Conservation (phyloP, 208 protist species). For the Leptomonas pyrrhocoris region DNA sequence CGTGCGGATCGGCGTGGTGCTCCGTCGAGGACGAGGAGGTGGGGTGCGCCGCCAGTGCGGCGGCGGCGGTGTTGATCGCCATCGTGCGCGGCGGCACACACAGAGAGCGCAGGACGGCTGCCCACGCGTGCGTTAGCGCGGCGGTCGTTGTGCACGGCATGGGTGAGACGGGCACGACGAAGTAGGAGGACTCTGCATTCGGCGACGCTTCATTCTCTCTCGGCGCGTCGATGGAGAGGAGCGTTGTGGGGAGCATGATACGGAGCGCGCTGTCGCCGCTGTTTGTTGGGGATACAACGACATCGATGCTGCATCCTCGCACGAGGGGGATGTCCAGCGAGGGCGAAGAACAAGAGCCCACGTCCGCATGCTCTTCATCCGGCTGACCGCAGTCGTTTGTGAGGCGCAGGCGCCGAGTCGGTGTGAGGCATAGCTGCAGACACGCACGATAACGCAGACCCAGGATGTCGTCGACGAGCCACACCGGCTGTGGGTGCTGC, state of each 20-base stretch:
- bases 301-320: slow-evolving; percentile 14
- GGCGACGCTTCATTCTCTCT: no score
- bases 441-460: slow-evolving; percentile 29
- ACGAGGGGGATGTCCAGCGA: slow-evolving; percentile 18
- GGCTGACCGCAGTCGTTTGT: slow-evolving; percentile 5
- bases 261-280: slow-evolving; percentile 6
- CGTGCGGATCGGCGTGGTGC: no score
- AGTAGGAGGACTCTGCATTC: neutral
- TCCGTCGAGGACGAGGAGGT: no score
- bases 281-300: neutral
- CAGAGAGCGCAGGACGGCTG: slow-evolving; percentile 8
- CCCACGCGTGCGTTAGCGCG: slow-evolving; percentile 1
- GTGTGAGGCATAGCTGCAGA: slow-evolving; percentile 22
- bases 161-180: neutral
- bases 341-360: neutral
- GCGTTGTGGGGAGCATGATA: neutral
- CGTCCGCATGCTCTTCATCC: neutral
- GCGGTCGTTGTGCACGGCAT: neutral
- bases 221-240: neutral
- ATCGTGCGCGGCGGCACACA: neutral
- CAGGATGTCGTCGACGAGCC: slow-evolving; percentile 29
- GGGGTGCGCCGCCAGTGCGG: no score
- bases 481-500: slow-evolving; percentile 26
- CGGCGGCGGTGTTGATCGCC: neutral
- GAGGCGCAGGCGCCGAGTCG: slow-evolving; percentile 14